Percentiles rank a stretch among this genome's conserved stretches.
Conservation (phyloP, 2,329 filamentous ascomycete genomes). For the Aureobasidium pullulans region DNA sequence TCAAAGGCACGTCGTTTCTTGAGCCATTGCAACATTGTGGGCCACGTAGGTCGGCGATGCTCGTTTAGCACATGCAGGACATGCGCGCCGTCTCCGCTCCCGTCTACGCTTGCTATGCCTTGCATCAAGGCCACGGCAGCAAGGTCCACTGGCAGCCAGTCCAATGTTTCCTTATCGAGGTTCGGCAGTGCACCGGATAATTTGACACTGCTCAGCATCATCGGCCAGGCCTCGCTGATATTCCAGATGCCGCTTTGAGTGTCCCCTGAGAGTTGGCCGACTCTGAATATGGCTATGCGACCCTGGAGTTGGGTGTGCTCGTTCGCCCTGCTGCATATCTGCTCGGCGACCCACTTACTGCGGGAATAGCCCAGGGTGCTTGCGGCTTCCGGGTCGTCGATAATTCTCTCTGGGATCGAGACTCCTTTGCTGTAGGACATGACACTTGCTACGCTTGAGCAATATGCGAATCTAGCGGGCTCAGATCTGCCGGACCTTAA, state of each 20-base stretch:
- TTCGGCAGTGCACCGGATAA: slow-evolving; percentile 34
- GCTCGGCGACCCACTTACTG: slow-evolving; percentile 54
- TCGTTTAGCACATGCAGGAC: slow-evolving; percentile 47
- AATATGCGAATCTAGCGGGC: slow-evolving; percentile 40
- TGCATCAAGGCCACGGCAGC: slow-evolving; percentile 37
- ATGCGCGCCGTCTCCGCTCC: slow-evolving; percentile 14
- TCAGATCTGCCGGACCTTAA: slow-evolving; percentile 24
- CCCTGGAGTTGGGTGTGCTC: slow-evolving; percentile 24
- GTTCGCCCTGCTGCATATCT: slow-evolving; percentile 40
- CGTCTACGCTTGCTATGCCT: slow-evolving; percentile 24
- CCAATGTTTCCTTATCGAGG: slow-evolving; percentile 30
- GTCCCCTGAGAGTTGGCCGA: slow-evolving; percentile 43
- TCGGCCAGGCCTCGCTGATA: slow-evolving; percentile 41
- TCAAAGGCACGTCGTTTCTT: slow-evolving; percentile 32
- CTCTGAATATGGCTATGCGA: slow-evolving; percentile 37
- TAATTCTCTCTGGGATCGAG: slow-evolving; percentile 36
- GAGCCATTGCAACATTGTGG: slow-evolving; percentile 41
- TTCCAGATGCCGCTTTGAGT: slow-evolving; percentile 41
- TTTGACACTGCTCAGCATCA: slow-evolving; percentile 37
- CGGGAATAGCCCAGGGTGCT: slow-evolving; percentile 48
- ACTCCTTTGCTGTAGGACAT: slow-evolving; percentile 22
- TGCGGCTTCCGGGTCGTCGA: slow-evolving; percentile 36
- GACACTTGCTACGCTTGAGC: slow-evolving; percentile 45
- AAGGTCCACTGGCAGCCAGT: slow-evolving; percentile 43
- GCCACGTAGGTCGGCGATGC: slow-evolving; percentile 37